These are phyloP conservation scores for Heritiera littoralis DNA, from an alignment of 345 rosid genomes.

Conservation along the genomic window DNA sequence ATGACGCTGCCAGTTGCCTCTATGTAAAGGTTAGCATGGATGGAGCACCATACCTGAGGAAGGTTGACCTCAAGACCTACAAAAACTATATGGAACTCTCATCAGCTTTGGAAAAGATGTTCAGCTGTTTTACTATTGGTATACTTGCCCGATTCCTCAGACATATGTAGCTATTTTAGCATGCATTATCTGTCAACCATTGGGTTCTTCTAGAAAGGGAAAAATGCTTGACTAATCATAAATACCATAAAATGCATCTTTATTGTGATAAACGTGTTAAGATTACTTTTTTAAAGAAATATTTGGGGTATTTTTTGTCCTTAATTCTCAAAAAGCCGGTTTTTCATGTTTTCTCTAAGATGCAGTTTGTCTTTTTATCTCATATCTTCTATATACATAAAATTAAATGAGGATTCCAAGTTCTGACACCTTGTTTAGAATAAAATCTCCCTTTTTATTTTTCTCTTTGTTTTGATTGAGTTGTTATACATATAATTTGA, in stretches of 20 bases:
- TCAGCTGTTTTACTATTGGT: slow-evolving; percentile 47
- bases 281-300: neutral
- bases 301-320: neutral
- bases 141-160: slow-evolving; percentile 37
- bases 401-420: too few species aligned
- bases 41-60: slow-evolving; percentile 84
- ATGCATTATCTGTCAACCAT: neutral
- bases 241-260: neutral
- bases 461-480: neutral
- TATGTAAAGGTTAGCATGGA: slow-evolving; percentile 81
- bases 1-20: slow-evolving; percentile 40
- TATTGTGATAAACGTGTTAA: neutral
- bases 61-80: slow-evolving; percentile 62
- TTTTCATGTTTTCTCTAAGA: too few species aligned
- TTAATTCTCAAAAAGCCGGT: too few species aligned
- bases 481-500: too few species aligned
- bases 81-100: slow-evolving; percentile 56
- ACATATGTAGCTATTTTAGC: slow-evolving; percentile 35
- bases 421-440: too few species aligned
- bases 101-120: slow-evolving; percentile 61
- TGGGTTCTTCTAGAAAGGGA: neutral
- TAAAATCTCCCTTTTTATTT: too few species aligned
- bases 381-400: too few species aligned
- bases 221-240: neutral
- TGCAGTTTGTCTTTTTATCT: too few species aligned